Base-by-base conservation (phyloP, 768 basidiomycete species). In the Tricholoma sp. region DNA sequence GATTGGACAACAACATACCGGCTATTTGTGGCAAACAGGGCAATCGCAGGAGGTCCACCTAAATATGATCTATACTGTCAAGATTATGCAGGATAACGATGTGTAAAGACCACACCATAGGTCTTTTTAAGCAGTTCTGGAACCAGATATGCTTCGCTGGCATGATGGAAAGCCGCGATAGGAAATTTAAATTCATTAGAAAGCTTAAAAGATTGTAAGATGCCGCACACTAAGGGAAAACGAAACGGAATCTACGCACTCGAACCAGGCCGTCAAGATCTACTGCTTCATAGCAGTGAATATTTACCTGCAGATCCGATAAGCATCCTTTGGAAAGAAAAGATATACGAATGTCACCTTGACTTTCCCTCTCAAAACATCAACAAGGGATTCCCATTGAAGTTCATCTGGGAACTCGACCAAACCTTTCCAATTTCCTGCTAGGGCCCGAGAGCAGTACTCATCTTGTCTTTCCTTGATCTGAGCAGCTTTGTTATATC, bases 101-200 rank as follows among this genome's bases (percentile, higher is more conserved):
- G 15, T 6, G 24, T 0, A 5, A n/a, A 10, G 42, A 50, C 8
- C 32, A 15, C n/a, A 79, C 80, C 90, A 63, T 79, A 90, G 47
- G 82, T 80, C 61, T 79, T 76, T 68, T 88, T 90, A 59, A 96
- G 72, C 5, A 88, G 67, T 45, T 87, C 85, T 1, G 92, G 89
- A 18, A 94, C 86, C 10, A 94, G 80, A 64, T 88, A 94, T 0
- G 91, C 86, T 63, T 94, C 90, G 56, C 84, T 83, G 1, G 91
- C 91, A 59, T 86, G 83, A 63, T 92, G 91, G 66, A 92, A 82
- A 2, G 85, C 84, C 3, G 89, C 83, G 54, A 91, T 79, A 6
- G 84, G 81, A 67, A 91, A 91, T 62, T 86, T 78, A 78, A 92
- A 94, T 66, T 94, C 91, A 63, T 94, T 89, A 32, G 89, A 83